Base-by-base conservation (phyloP, 2,329 filamentous ascomycete species). In the Coniochaeta ligniaria region DNA sequence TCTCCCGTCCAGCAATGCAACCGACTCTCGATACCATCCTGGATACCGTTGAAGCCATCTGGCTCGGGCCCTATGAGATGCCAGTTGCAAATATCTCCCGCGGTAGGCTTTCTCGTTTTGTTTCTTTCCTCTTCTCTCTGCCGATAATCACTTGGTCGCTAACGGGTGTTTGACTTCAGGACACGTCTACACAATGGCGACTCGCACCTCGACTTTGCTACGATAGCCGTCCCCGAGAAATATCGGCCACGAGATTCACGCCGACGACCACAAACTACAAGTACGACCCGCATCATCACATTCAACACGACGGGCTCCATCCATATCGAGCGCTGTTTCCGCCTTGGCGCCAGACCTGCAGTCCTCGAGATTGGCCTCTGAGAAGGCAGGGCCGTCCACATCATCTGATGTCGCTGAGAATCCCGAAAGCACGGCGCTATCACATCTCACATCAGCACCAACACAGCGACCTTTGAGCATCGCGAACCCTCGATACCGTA, bases 401-500 rank as follows among this genome's bases (percentile, higher is more conserved):
- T 47, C 43, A 54, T 56, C 63, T 68, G n/a, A n/a, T n/a, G n/a
- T n/a, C n/a, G n/a, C n/a, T n/a, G 33, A 59, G 35, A 54, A 64
- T 24, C 50, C 61, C 33, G 57, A 60, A 16, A 59, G 62, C 33
- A 62, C 61, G 56, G 55, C 56, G 50, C 61, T 66, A 63, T 64
- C 71, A 57, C 64, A 67, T 22, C 45, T 57, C 64, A 69, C 33
- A 70, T 71, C 20, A n/a, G 60, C 76, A 80, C 61, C 78, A 36
- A 3, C 17, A n/a, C 28, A 20, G 31, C 81, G 41, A 11, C 67
- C 68, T 16, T 83, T 82, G 3, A 87, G 84, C 69, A 80, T 80
- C 56, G 75, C 80, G 16, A 87, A 87, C 63, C 75, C 80, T 79
- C 80, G 17, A 74, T 85, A 17, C 74, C 80, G 11, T 73, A 84